Percentiles rank a stretch among this genome's conserved stretches.
phyloP scores from a whole-genome alignment of 2,329 filamentous ascomycete species.

The Fusarium aywerte region DNA sequence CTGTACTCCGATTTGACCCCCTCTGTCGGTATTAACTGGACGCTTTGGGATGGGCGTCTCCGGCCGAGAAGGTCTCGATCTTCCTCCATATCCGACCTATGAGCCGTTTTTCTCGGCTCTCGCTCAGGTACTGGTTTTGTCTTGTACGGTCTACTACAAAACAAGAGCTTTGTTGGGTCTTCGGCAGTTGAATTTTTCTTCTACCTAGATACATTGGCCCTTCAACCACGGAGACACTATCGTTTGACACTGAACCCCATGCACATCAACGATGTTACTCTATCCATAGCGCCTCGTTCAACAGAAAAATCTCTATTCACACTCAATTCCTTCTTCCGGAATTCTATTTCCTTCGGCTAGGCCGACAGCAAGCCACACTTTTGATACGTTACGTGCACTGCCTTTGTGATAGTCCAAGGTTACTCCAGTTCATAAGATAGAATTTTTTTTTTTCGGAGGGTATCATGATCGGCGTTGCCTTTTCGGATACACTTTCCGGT shows the following conservation, averaged over 20 bases:
- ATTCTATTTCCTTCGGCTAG: constrained; percentile 16
- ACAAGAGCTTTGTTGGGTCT: not conserved
- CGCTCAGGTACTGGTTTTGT: not conserved
- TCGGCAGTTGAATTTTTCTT: constrained; percentile 26
- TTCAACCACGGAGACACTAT: constrained; percentile 31
- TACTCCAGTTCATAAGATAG: not conserved
- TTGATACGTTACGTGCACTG: not conserved
- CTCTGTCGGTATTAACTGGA: constrained; percentile 7
- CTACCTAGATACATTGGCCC: not conserved
- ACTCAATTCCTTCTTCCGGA: constrained; percentile 15
- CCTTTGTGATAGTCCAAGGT: not conserved
- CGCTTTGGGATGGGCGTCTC: constrained; percentile 16
- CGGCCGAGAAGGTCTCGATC: constrained; percentile 22
- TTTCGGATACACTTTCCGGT: constrained; percentile 14
- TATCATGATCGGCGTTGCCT: constrained; percentile 18
- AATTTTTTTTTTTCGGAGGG: not conserved
- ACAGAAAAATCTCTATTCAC: constrained; percentile 24
- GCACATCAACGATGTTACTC: constrained; percentile 30
- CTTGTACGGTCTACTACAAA: not conserved
- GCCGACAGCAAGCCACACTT: constrained; percentile 15
- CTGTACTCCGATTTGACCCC: constrained; percentile 21
- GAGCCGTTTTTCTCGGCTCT: constrained; percentile 14
- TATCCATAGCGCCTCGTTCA: constrained; percentile 14
- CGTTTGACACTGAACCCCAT: constrained; percentile 18
- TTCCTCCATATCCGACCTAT: constrained; percentile 16